These are phyloP conservation scores for Elymus sibiricus DNA, from an alignment of 176 grass and related monocot genomes.

Conservation along the genomic window DNA sequence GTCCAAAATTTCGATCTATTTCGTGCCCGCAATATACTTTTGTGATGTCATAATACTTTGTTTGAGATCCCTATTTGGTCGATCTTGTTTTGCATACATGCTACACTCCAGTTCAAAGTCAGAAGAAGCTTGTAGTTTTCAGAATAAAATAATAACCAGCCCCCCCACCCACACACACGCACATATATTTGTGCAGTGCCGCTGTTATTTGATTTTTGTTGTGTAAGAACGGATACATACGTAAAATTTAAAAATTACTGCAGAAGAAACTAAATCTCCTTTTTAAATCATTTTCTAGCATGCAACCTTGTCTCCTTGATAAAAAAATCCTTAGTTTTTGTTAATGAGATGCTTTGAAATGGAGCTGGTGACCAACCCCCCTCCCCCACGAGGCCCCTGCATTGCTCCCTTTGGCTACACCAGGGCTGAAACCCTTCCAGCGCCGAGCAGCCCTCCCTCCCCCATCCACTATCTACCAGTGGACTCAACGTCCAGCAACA, in stretches of 20 bases:
- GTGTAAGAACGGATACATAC: background rate
- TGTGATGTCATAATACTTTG: background rate
- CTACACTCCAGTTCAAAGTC: background rate
- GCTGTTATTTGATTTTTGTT: background rate
- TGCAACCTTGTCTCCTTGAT: background rate
- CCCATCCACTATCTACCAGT: background rate
- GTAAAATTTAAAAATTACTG: background rate
- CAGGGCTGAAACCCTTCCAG: no score
- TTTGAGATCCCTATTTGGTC: background rate
- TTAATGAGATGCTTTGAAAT: background rate
- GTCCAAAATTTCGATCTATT: slow-evolving; percentile 3
- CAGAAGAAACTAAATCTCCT: background rate
- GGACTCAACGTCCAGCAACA: background rate
- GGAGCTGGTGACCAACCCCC: background rate
- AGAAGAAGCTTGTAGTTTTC: background rate
- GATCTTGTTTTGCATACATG: background rate
- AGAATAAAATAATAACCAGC: background rate
- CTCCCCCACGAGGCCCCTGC: no score
- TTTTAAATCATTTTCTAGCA: background rate
- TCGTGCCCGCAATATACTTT: background rate
- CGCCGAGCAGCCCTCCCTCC: no score
- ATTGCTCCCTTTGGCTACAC: no score
- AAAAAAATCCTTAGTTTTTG: background rate
- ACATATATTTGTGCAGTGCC: no score
- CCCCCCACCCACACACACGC: no score